Evolutionary conservation across 805 yeast genomes (phyloP), one percentile per base, ranked within the genome.

Genomic region (Pichia eremophila): DNA sequence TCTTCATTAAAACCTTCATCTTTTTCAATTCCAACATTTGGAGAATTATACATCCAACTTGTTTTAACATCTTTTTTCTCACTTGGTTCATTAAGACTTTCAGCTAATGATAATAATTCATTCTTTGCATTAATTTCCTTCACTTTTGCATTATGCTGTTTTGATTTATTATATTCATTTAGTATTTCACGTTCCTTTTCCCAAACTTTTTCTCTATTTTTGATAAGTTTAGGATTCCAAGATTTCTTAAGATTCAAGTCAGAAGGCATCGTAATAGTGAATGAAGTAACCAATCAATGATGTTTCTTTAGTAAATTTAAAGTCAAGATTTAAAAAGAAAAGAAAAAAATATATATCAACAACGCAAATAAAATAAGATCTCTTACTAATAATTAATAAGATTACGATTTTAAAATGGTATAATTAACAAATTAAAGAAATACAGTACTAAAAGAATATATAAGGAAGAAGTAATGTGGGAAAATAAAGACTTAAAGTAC

Each of bases 241-340:
- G 98, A 91, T 63, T 91, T 91, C 68, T 91, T 85, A 47, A 90
- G 65, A 62, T 91, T 91, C 52, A 91, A 72, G 63, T 90, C 96
- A 6, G 89, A 86, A 1, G 89, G 85, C 64, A 58, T 58, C 2
- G 31, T 12, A 18, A 10, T 10, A 14, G 10, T 29, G 5, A 22
- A 5, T 22, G 4, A 22, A 5, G 6, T 22, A 22, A 22, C 25
- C 25, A 22, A 22, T 22, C 25, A 7, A 22, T 22, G 25, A 22
- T 4, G 25, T 22, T 22, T 22, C 6, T 22, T 22, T 22, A 22
- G 25, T 22, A 22, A 22, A 22, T 5, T 22, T 1, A 4, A 22
- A 22, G 25, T 4, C 22, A 22, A 22, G 25, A 4, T 22, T 22
- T 22, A 22, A 22, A 22, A 22, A n/a, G n/a, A n/a, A 22, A 22